Conservation (phyloP, 177 flowering plant genomes). For the Tripterygium wilfordii region DNA sequence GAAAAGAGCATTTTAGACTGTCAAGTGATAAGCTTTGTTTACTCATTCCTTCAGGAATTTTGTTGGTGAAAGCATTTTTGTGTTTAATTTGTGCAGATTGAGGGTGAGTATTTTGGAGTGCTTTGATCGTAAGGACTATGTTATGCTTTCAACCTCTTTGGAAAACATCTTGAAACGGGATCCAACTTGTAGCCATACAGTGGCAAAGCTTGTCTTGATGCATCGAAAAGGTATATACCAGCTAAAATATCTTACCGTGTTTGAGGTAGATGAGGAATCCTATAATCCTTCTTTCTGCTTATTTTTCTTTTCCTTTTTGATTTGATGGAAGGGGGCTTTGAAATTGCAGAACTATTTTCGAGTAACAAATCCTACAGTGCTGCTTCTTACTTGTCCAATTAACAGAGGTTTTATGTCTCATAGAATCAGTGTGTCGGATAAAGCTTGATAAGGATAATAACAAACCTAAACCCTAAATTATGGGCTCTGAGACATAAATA, state of each 20-base stretch:
- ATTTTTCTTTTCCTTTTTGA: neutral
- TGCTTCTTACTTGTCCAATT: too few species aligned
- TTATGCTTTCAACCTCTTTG: conserved; percentile 33
- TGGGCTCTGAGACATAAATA: too few species aligned
- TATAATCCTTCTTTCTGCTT: neutral
- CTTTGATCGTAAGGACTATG: conserved; percentile 30
- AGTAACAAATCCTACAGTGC: too few species aligned
- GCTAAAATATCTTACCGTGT: neutral
- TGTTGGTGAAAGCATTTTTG: neutral
- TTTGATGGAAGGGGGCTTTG: too few species aligned
- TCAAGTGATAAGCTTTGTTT: neutral
- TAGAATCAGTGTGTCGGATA: too few species aligned
- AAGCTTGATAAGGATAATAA: too few species aligned
- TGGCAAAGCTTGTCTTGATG: conserved; percentile 51
- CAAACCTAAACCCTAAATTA: too few species aligned
- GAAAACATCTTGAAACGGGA: conserved; percentile 66
- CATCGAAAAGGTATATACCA: conserved; percentile 45
- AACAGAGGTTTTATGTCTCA: too few species aligned
- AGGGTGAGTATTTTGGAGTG: conserved; percentile 50
- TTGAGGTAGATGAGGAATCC: conserved; percentile 1
- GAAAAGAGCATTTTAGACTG: neutral
- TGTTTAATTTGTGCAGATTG: conserved; percentile 37
- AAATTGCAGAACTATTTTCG: too few species aligned
- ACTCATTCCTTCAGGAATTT: too few species aligned
- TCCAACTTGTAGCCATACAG: conserved; percentile 54